Base-by-base conservation (phyloP, 192 early-diverging fungal species). In the Coemansia sp. region DNA sequence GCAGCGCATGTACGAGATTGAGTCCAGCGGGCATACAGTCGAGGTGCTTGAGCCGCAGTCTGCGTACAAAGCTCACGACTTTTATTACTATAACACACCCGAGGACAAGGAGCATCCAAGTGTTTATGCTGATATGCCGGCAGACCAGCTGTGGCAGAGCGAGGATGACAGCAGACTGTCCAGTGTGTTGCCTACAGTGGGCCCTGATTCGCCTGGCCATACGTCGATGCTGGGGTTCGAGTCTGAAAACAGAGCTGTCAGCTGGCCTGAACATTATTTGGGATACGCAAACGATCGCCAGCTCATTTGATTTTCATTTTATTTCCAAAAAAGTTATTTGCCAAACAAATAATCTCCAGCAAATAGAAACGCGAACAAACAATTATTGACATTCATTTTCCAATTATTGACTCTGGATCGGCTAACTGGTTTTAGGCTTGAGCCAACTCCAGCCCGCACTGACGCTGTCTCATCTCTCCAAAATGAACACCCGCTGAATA, bases 1-100 rank as follows among this genome's bases (percentile, higher is more conserved):
- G 37, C 67, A 75, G 29, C 62, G 57, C 23, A 45, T 45, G 27
- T 75, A 69, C 59, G 31, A 69, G 12, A 6, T 73, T 23, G 58
- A 59, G n/a, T 59, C 58, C 12, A 58, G 25, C 21, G 31, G 31
- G 12, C 14, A 45, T 5, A 45, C 41, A 5, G 41, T 45, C 3
- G 41, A 45, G 14, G 2, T 45, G 41, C 16, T 45, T 16, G 41
- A 45, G 6, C 31, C 31, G 8, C 31, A 7, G 31, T 35, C 31
- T 35, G 31, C 14, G 41, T 45, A 45, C 41, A 45, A 45, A 45
- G 41, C 41, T 16, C 14, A n/a, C 4, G 41, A 45, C 5, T 45
- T 45, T 45, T 12, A n/a, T n/a, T 45, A 16, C 14, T 45, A 16
- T 6, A 35, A 35, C 31, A 7, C 6, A 7, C 6, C 31, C 7